phyloP scores from a whole-genome alignment of 768 basidiomycete genomes.

The Podaxis pistillaris region DNA sequence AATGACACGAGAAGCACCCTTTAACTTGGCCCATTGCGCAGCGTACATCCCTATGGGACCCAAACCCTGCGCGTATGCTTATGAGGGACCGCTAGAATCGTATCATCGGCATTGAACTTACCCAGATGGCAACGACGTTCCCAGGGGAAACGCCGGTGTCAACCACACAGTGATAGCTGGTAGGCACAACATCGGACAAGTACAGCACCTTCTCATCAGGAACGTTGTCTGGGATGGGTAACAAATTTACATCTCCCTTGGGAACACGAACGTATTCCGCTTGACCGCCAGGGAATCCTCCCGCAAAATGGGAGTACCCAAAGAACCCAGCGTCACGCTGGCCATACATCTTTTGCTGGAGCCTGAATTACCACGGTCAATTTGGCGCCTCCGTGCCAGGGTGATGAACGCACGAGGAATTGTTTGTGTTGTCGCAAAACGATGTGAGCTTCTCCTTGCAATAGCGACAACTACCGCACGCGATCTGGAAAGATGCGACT shows the following conservation, averaged over 20 bases:
- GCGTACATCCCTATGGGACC: conserved; percentile 67
- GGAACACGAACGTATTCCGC: conserved; percentile 76
- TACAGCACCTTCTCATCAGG: conserved; percentile 59
- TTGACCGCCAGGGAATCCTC: conserved; percentile 73
- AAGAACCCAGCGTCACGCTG: conserved; percentile 71
- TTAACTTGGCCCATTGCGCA: conserved; percentile 59
- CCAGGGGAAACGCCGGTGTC: conserved; percentile 74
- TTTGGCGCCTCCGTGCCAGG: conserved; percentile 9
- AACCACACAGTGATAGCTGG: conserved; percentile 71
- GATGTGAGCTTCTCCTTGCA: conserved; percentile 74
- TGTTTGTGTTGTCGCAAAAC: conserved; percentile 74
- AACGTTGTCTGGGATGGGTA: conserved; percentile 65
- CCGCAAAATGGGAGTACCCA: conserved; percentile 69
- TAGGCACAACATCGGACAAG: conserved; percentile 64
- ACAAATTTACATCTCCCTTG: conserved; percentile 67
- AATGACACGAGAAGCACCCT: conserved; percentile 70
- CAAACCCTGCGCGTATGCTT: conserved; percentile 40
- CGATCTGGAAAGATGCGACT: conserved; percentile 78
- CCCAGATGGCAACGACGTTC: conserved; percentile 72
- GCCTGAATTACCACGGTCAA: conserved; percentile 24
- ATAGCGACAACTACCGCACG: conserved; percentile 69
- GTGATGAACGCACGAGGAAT: conserved; percentile 44
- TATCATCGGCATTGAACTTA: conserved; percentile 28
- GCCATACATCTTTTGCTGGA: conserved; percentile 62
- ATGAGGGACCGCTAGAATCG: not conserved